Percentiles rank a stretch among this genome's conserved stretches.
Conservation (phyloP, 2,329 filamentous ascomycete genomes). For the Monosporascus sp. region DNA sequence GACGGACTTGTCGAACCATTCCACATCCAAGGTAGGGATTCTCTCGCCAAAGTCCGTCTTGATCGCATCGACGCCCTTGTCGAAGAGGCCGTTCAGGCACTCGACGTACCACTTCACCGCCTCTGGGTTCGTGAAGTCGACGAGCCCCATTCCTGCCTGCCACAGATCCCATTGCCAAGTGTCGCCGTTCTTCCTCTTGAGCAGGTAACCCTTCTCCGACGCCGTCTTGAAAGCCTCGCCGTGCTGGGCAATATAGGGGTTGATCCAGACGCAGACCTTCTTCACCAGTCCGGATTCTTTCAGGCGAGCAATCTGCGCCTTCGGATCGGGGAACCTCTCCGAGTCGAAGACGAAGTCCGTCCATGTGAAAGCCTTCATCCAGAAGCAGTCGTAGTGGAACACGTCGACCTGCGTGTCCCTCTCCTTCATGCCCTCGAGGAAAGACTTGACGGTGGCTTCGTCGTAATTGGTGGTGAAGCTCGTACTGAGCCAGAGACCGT, state of each 20-base stretch:
- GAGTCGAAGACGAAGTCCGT: slow-evolving; percentile 69
- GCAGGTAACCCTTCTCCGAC: slow-evolving; percentile 60
- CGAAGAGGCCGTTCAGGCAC: slow-evolving; percentile 59
- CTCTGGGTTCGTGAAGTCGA: slow-evolving; percentile 69
- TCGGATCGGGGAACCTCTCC: slow-evolving; percentile 63
- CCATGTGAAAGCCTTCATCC: slow-evolving; percentile 72
- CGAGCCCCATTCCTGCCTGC: slow-evolving; percentile 71
- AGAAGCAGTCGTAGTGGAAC: slow-evolving; percentile 75
- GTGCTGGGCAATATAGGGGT: slow-evolving; percentile 67
- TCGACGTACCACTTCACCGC: slow-evolving; percentile 60
- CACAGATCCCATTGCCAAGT: slow-evolving; percentile 74
- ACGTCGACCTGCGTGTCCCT: slow-evolving; percentile 63
- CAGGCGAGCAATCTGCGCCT: slow-evolving; percentile 57
- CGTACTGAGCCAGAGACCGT: slow-evolving; percentile 71
- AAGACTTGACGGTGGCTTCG: slow-evolving; percentile 61
- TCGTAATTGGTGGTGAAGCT: slow-evolving; percentile 71
- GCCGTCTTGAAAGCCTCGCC: slow-evolving; percentile 61
- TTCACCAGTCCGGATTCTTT: slow-evolving; percentile 56
- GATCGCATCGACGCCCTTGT: slow-evolving; percentile 65
- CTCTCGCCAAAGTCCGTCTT: slow-evolving; percentile 75
- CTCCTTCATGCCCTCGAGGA: slow-evolving; percentile 63
- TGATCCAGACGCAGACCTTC: slow-evolving; percentile 72
- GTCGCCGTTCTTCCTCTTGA: slow-evolving; percentile 64
- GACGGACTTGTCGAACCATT: slow-evolving; percentile 54
- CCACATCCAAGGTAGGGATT: slow-evolving; percentile 59